Conservation (phyloP, 495 filamentous ascomycete genomes). For the Aspergillus sparsus region DNA sequence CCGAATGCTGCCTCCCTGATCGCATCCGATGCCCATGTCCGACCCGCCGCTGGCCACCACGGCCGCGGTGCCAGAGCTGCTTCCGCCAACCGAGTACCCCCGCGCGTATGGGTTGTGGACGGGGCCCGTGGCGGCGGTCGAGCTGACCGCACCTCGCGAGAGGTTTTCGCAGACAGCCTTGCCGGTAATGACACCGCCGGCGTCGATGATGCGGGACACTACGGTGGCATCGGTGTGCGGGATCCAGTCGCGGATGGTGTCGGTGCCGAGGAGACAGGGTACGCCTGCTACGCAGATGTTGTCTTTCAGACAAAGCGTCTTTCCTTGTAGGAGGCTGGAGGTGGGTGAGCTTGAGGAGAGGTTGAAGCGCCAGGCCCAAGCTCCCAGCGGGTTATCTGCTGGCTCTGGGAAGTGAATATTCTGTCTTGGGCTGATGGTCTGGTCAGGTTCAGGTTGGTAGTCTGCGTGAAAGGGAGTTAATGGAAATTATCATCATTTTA, state of each 20-base stretch:
- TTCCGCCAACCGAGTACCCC: constrained; percentile 58
- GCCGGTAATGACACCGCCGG: constrained; percentile 44
- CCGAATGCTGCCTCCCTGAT: constrained; percentile 63
- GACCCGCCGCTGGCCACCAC: constrained; percentile 52
- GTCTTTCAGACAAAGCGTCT: constrained; percentile 69
- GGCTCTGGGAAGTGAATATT: constrained; percentile 8
- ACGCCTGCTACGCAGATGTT: constrained; percentile 44
- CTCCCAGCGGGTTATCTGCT: background rate
- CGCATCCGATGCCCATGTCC: constrained; percentile 59
- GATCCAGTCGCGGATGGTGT: constrained; percentile 42
- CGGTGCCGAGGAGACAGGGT: constrained; percentile 39
- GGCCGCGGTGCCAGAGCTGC: constrained; percentile 56
- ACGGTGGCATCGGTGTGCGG: constrained; percentile 47
- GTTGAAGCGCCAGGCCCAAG: constrained; percentile 4
- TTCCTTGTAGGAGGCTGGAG: constrained; percentile 72
- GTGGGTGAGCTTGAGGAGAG: constrained; percentile 5
- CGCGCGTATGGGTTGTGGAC: constrained; percentile 52
- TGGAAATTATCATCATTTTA: background rate
- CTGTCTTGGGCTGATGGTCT: background rate
- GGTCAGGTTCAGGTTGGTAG: background rate
- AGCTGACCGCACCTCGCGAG: constrained; percentile 45
- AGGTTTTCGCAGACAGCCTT: constrained; percentile 52
- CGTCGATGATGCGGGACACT: constrained; percentile 49
- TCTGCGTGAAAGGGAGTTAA: background rate
- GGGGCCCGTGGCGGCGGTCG: constrained; percentile 50